These are phyloP conservation scores for Capronia coronata DNA, from an alignment of 2,329 filamentous ascomycete genomes.

Conservation along the genomic window DNA sequence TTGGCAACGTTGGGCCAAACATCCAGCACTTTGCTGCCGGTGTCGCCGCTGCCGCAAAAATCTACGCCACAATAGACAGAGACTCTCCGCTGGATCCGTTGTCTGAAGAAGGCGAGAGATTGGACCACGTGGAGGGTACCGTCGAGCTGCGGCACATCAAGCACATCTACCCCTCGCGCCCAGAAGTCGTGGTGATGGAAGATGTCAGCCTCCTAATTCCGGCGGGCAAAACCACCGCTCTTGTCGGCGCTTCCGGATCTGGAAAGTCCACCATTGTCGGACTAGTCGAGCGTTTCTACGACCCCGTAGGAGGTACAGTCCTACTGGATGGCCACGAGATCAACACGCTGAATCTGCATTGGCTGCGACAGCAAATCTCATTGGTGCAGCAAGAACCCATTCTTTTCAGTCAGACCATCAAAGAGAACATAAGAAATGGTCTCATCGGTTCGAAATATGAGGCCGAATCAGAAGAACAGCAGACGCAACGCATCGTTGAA, in stretches of 20 bases:
- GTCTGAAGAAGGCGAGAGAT: constrained; percentile 61
- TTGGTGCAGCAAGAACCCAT: constrained; percentile 90
- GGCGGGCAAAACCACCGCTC: constrained; percentile 82
- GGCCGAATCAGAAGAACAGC: constrained; percentile 58
- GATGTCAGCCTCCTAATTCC: constrained; percentile 73
- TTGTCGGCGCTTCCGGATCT: constrained; percentile 89
- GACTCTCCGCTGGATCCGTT: constrained; percentile 74
- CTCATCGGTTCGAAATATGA: constrained; percentile 78
- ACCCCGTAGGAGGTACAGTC: constrained; percentile 73
- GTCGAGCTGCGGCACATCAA: constrained; percentile 77
- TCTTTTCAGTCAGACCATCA: constrained; percentile 84
- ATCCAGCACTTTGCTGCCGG: constrained; percentile 78
- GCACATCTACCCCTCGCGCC: constrained; percentile 90
- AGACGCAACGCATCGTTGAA: constrained; percentile 64
- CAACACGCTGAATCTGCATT: constrained; percentile 72
- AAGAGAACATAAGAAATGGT: constrained; percentile 81
- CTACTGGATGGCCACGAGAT: constrained; percentile 79
- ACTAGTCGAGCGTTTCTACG: constrained; percentile 88
- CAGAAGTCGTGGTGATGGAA: constrained; percentile 83
- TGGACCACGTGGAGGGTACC: constrained; percentile 66
- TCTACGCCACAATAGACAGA: constrained; percentile 89
- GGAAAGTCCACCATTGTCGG: constrained; percentile 95
- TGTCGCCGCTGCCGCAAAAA: constrained; percentile 79
- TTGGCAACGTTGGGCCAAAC: constrained; percentile 83
- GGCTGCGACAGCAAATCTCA: constrained; percentile 87